Base-by-base conservation (phyloP, 208 protist genomes). In the Acanthamoeba royreba region DNA sequence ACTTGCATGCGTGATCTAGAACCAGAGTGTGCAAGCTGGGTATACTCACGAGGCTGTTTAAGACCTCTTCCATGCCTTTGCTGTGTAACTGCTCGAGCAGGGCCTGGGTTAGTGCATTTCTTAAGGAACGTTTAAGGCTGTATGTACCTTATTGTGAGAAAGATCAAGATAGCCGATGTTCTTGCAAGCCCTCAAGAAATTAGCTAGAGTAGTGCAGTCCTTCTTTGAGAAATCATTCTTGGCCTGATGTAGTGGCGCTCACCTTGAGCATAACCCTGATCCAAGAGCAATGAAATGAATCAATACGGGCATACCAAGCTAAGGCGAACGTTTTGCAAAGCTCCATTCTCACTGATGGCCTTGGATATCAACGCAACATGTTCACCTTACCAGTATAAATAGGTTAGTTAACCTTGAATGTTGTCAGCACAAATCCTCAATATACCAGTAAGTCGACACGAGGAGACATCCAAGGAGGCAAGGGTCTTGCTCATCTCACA, bases 151-250 rank as follows among this genome's bases (percentile, higher is more conserved):
- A 38, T 85, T 85, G 17, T 52, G 38, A 19, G 74, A 85, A 8
- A 85, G 45, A 9, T 85, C 74, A 25, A 85, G 74, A 22, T 53
- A 85, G 74, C n/a, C 74, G n/a, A 85, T 25, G 74, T 85, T 85
- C n/a, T 85, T 85, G 61, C 61, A 72, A 22, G 33, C 31, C 28
- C 61, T 28, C 0, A 72, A 17, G 61, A 72, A 72, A 17, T 35
- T 35, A 1, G 61, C 61, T 42, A 72, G 40, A n/a, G 61, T 72
- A 8, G 61, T 42, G 61, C 61, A 72, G 61, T 72, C 61, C 61
- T 72, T 72, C 19, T 17, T 28, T 8, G 61, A 8, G 61, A 72
- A 25, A 11, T 72, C 61, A 35, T 72, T 72, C 61, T 72, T 72
- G 61, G 61, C 61, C 61, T 72, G 28, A 15, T 72, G 28, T 72